Percentiles rank a stretch among this genome's conserved stretches.
Evolutionary conservation across 192 early-diverging fungal species (phyloP).

Genomic region (Gonapodya sp.): DNA sequence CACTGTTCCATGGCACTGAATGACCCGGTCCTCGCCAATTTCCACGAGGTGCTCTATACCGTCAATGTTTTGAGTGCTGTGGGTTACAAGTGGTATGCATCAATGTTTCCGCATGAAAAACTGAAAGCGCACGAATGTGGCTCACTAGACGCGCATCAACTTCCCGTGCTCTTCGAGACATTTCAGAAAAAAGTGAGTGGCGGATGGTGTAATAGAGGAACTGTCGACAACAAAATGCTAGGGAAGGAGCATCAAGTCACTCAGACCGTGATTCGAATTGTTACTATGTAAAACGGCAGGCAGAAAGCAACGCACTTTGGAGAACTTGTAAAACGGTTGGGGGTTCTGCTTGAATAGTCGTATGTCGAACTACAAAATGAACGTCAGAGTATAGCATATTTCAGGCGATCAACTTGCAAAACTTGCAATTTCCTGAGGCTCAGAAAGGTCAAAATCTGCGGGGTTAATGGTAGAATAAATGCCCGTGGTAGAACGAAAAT

Average conservation of each 20-base stretch:
- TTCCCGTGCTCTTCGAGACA: neutral
- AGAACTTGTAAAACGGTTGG: slow-evolving; percentile 8
- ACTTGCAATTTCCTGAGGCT: neutral
- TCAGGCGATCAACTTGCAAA: neutral
- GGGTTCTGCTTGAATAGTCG: neutral
- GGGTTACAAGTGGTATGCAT: neutral
- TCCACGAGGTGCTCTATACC: neutral
- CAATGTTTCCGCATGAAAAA: neutral
- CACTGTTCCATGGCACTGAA: neutral
- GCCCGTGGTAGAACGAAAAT: neutral
- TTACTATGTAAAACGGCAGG: neutral
- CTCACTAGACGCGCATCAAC: neutral
- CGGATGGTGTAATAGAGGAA: neutral
- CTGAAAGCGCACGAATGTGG: neutral
- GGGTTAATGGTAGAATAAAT: neutral
- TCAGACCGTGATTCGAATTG: too few species aligned
- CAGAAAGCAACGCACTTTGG: neutral
- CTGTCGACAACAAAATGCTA: neutral
- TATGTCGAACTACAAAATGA: neutral
- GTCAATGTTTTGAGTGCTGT: slow-evolving; percentile 10
- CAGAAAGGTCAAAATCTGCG: neutral
- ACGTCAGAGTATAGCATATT: neutral
- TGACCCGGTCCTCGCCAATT: neutral
- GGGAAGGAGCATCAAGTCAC: neutral
- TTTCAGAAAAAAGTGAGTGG: neutral